A percentile compares a stretch with the other conserved stretches of the same genome.
These are phyloP conservation scores for Cyphellophora europaea DNA, from an alignment of 2,329 filamentous ascomycete species.

Conservation along the genomic window DNA sequence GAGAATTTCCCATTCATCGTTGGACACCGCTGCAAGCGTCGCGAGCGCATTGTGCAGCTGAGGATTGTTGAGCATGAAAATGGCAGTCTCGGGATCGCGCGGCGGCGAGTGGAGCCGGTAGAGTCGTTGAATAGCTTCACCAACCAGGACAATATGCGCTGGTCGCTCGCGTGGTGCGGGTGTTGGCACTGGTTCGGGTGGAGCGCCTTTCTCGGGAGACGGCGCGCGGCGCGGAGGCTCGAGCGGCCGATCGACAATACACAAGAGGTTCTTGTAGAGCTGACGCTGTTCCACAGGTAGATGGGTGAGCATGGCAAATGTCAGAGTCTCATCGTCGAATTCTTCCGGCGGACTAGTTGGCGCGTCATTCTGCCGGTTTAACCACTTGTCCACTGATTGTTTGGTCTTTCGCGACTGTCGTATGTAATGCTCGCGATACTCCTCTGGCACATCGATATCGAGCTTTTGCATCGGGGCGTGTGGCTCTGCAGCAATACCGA, in stretches of 20 bases:
- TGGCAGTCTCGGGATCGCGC: constrained; percentile 74
- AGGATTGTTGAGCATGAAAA: constrained; percentile 77
- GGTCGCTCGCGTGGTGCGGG: constrained; percentile 57
- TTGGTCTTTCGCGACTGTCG: constrained; percentile 88
- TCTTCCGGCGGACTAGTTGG: constrained; percentile 71
- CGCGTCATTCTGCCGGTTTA: constrained; percentile 62
- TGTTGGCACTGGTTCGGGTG: constrained; percentile 53
- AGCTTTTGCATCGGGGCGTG: constrained; percentile 63
- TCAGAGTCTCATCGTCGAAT: constrained; percentile 86
- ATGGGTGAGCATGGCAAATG: constrained; percentile 87
- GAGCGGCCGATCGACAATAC: constrained; percentile 42
- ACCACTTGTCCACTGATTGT: constrained; percentile 83
- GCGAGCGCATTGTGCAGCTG: constrained; percentile 76
- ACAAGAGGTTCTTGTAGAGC: constrained; percentile 72
- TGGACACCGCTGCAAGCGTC: constrained; percentile 77
- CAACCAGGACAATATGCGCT: constrained; percentile 65
- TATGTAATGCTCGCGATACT: constrained; percentile 86
- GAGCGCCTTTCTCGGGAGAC: constrained; percentile 13
- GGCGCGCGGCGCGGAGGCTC: constrained; percentile 16
- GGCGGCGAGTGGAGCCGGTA: constrained; percentile 67
- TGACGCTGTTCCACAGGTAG: constrained; percentile 66
- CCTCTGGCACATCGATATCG: constrained; percentile 87
- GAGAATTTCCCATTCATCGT: constrained; percentile 93
- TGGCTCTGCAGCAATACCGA: constrained; percentile 46
- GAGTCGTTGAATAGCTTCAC: constrained; percentile 70